These are phyloP conservation scores for Cucumis melo DNA, from an alignment of 306 rosid genomes.

Conservation along the genomic window DNA sequence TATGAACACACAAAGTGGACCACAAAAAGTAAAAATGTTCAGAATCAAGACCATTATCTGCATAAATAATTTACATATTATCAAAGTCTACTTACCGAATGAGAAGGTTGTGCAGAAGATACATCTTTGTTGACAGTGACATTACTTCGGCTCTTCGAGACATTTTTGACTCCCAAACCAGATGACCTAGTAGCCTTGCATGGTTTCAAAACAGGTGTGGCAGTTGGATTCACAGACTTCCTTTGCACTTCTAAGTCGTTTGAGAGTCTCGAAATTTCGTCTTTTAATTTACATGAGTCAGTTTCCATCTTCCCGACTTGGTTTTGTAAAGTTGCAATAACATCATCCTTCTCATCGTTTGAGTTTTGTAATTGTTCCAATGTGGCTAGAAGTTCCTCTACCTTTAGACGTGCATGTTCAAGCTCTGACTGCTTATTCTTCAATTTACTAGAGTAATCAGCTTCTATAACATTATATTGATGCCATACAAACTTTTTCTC, in stretches of 20 bases:
- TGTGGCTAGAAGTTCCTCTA: slow-evolving; percentile 3
- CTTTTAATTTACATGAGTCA: slow-evolving; percentile 39
- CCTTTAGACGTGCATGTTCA: slow-evolving; percentile 11
- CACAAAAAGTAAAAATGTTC: background rate
- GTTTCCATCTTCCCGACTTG: slow-evolving; percentile 39
- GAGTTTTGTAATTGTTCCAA: slow-evolving; percentile 28
- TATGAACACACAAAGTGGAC: background rate
- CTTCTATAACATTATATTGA: background rate
- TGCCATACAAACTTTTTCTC: slow-evolving; percentile 6
- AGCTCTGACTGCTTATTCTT: slow-evolving; percentile 25
- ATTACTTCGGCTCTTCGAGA: background rate
- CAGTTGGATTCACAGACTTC: slow-evolving; percentile 22
- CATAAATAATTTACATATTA: background rate
- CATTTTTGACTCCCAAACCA: background rate
- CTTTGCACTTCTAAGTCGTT: slow-evolving; percentile 39
- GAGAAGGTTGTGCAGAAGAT: background rate
- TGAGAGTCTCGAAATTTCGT: slow-evolving; percentile 33
- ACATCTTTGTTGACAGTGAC: background rate
- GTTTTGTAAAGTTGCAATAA: slow-evolving; percentile 29
- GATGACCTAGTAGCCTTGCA: background rate
- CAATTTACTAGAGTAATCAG: background rate
- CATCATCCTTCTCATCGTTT: slow-evolving; percentile 41
- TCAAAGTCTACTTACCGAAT: background rate
- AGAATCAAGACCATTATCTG: background rate
- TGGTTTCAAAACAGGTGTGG: slow-evolving; percentile 37